Base-by-base conservation (phyloP, 768 basidiomycete genomes). In the Coprinopsis sp. region DNA sequence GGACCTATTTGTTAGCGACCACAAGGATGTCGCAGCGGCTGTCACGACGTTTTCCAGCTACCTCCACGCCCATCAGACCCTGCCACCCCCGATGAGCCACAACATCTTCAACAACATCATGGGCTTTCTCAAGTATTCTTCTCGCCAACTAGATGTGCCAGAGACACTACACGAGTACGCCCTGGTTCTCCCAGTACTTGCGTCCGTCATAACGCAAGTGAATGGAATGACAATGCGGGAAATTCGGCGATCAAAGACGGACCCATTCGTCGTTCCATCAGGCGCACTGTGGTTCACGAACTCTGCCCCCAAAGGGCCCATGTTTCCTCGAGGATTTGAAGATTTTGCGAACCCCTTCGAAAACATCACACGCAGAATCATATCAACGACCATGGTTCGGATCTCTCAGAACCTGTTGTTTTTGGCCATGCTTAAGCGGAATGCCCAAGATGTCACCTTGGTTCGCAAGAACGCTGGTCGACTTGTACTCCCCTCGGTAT, bases 401-500 rank as follows among this genome's bases (percentile, higher is more conserved):
- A 69, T 79, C 2, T 76, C 85, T 1, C 87, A 91, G 65, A 87
- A 87, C 53, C 66, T 82, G 62, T 61, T 88, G 21, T 81, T 86
- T 54, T 57, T 79, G 18, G 63, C 74, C 4, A 77, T 87, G 72
- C 65, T 90, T 25, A 79, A 78, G 58, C 72, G 76, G 38, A 80
- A 81, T 54, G 75, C 72, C 14, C 81, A 85, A 56, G 87, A 88
- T 38, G 77, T 87, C 6, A 80, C 81, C 46, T 63, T 73, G 31
- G 69, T 88, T 37, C 72, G 87, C 33, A 87, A 85, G 65, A 78
- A 68, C 45, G 75, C 87, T 68, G 64, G 77, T 6, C 62, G 70
- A n/a, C 67, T 89, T 12, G 74, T 77, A 10, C 65, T 87, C 4
- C 86, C 82, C 5, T 73, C 72, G 2, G 55, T 66, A 14, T 37